Evolutionary conservation across 768 basidiomycete genomes (phyloP).

Genomic region (Leucosporidium scottii): DNA sequence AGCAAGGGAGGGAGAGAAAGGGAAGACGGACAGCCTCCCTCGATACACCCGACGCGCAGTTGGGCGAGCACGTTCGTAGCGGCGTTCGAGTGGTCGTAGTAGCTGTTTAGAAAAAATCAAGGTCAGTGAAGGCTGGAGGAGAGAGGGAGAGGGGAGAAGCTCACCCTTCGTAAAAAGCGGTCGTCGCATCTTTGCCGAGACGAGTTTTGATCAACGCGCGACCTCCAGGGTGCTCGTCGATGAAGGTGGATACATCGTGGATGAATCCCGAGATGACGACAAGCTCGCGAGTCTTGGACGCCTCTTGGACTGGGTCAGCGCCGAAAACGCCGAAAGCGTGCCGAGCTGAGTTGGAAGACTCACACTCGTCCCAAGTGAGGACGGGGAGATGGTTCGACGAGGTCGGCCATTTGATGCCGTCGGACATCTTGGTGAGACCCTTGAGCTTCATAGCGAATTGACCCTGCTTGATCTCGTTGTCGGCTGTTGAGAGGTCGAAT

Average conservation of each 20-base stretch:
- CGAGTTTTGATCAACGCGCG: constrained; percentile 52
- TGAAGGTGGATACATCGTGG: constrained; percentile 70
- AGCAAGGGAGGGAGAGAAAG: not conserved
- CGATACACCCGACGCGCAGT: constrained; percentile 65
- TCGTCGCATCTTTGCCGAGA: constrained; percentile 65
- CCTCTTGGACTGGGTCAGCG: constrained; percentile 48
- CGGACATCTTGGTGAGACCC: constrained; percentile 55
- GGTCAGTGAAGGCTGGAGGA: not conserved
- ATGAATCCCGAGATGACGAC: constrained; percentile 80
- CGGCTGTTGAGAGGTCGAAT: constrained; percentile 41
- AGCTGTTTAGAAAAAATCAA: constrained; percentile 42
- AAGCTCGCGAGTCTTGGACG: constrained; percentile 58
- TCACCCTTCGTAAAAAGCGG: constrained; percentile 66
- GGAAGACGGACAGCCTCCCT: constrained; percentile 47
- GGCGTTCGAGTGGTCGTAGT: constrained; percentile 70
- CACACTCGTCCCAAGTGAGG: constrained; percentile 66
- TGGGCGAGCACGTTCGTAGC: constrained; percentile 74
- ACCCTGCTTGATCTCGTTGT: constrained; percentile 78
- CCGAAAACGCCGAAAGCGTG: not conserved
- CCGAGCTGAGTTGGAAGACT: not conserved
- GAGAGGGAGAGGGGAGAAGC: not conserved
- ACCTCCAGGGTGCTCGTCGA: constrained; percentile 75
- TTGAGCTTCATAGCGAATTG: constrained; percentile 77
- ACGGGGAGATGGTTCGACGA: constrained; percentile 59
- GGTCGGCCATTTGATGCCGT: constrained; percentile 45